Evolutionary conservation across 345 rosid genomes (phyloP), one percentile per base, ranked within the genome.

Genomic region (Schrenkiella parvula): DNA sequence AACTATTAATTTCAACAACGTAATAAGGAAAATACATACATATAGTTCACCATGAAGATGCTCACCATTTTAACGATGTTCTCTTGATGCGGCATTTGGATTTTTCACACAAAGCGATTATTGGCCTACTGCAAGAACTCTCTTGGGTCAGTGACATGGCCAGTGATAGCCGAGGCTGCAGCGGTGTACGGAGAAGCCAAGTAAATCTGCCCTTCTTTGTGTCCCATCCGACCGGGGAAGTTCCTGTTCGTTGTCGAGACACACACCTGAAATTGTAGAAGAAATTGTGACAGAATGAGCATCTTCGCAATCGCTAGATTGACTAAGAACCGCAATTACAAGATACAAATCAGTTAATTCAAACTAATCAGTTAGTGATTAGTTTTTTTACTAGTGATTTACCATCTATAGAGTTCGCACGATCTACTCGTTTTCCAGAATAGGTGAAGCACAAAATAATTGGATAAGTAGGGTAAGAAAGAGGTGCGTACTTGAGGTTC

Each of bases 201-300:
- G 80, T 95, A 92, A 43, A 95, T 88, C 81, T 92, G 92, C 21
- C 99, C 99, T 88, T 95, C 99, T 82, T 74, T 95, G 87, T 95
- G 98, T 31, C 99, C 99, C 99, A 95, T 95, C 60, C 98, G 82
- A 11, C 99, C 99, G 0, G 99, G 99, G 86, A 95, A 95, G 83
- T 95, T 95, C 84, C 99, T 82, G 77, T 95, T 95, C n/a, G 98
- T 78, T 0, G 81, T 78, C 18, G 81, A 78, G 14, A 78, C 81
- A 63, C 81, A 78, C 6, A 78, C 81, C 81, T 78, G 64, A 25
- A 57, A 35, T 14, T 14, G 44, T 5, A 29, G 10, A 13, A 56
- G 10, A n/a, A 38, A 56, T 32, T 10, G n/a, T 3, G 41, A 31
- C 61, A 31, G 10, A 17, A 11, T 17, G 19, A 32, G 2, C 35